Evolutionary conservation across 352 stramenopile species (phyloP).

Genomic region (Albugo candida): DNA sequence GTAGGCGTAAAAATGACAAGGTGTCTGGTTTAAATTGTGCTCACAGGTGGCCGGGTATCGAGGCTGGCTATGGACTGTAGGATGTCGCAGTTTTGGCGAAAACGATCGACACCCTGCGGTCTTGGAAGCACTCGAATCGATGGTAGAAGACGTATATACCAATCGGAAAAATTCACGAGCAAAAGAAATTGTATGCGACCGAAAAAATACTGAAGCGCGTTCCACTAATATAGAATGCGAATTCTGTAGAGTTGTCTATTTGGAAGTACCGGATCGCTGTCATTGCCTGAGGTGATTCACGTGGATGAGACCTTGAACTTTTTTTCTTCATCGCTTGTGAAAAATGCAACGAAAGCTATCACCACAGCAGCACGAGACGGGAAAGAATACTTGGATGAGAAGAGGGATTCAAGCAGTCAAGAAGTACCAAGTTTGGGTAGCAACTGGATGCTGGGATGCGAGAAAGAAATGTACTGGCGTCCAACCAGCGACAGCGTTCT

Average conservation of each 20-base stretch:
- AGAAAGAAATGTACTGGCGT: constrained; percentile 56
- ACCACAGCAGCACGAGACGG: constrained; percentile 56
- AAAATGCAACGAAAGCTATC: constrained; percentile 53
- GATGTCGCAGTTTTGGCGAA: constrained; percentile 49
- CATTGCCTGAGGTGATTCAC: constrained; percentile 18
- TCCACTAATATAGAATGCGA: too few species aligned
- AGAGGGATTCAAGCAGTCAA: not conserved
- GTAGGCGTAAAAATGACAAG: constrained; percentile 6
- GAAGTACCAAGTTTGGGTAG: constrained; percentile 22
- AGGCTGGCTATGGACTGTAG: constrained; percentile 75
- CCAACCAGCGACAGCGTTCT: constrained; percentile 54
- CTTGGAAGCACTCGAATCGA: constrained; percentile 44
- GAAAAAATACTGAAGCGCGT: too few species aligned
- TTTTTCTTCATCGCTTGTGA: constrained; percentile 42
- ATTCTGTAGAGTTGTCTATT: constrained; percentile 9
- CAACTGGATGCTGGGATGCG: constrained; percentile 63
- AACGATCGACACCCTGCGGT: constrained; percentile 66
- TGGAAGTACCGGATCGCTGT: constrained; percentile 16
- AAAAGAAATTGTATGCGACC: too few species aligned
- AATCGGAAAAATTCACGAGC: too few species aligned
- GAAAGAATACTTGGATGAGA: constrained; percentile 15
- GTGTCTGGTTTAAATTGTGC: not conserved
- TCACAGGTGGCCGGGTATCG: constrained; percentile 38
- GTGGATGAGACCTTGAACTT: constrained; percentile 35
- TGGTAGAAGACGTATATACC: constrained; percentile 19